Evolutionary conservation across 1,284 basidiomycete genomes (phyloP), one percentile per base, ranked within the genome.

Genomic region (Boletellus sp.): DNA sequence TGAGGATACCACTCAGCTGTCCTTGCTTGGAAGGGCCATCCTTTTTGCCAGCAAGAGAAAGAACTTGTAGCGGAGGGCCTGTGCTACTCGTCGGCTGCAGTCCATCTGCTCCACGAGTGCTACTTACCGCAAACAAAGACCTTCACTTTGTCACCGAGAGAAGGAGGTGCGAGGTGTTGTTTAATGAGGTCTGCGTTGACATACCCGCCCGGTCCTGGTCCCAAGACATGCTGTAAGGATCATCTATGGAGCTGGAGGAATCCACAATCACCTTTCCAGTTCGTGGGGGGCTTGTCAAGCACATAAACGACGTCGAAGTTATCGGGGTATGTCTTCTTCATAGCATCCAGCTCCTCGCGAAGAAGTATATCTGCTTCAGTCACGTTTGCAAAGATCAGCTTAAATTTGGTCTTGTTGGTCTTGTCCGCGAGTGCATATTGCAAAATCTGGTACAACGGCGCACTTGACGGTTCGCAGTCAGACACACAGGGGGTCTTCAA

Each of bases 401-500:
- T 96, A 70, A 91, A 95, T 66, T 94, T 93, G 54, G 96, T 98
- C 73, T 87, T 94, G 81, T 99, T 97, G 39, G 68, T 58, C 22
- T 78, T 73, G 57, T 88, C 82, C 2, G 74, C 55, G 45, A 94
- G 78, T 5, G 89, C 85, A 67, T 93, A 80, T 39, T 73, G 74
- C 49, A 94, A 66, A 57, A 94, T 66, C 67, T 90, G 86, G 69
- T 85, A 88, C 41, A 89, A 74, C 5, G 87, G 86, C 11, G 86
- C 83, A 53, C 84, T 87, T 58, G 23, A 32, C 13, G 22, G 23
- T 14, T 21, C n/a, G 26, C 33, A 17, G 36, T 48, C 63, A 56
- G 47, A 42, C n/a, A 20, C 60, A 34, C 16, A 14, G 14, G 51
- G 50, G 41, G 40, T 17, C 42, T 22, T 37, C 36, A 20, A n/a